Conservation (phyloP, 805 yeast genomes). For the Limtongozyma cylindracea region DNA sequence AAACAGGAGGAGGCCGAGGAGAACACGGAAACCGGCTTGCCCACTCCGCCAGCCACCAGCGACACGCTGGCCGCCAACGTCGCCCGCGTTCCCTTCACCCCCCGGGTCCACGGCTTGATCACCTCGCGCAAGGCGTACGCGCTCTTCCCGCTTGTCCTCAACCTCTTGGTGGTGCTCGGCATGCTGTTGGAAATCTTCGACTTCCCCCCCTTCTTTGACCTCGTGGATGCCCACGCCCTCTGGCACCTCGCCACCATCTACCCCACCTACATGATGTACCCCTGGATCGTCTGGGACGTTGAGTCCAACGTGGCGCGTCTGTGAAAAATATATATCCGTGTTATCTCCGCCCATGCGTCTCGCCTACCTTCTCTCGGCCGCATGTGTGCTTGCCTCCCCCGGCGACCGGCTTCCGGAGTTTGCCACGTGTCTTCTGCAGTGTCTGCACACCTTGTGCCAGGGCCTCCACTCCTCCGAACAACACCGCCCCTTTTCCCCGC, state of each 20-base stretch:
- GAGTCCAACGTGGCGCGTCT: constrained; percentile 9
- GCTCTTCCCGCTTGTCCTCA: constrained; percentile 12
- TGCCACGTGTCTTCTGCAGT: constrained; percentile 24
- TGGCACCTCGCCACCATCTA: constrained; percentile 6
- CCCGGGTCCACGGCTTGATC: constrained; percentile 1
- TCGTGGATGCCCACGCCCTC: constrained; percentile 4
- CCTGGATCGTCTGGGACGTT: constrained; percentile 18
- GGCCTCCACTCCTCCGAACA: too few relatives aligned
- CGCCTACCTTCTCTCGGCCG: too few relatives aligned
- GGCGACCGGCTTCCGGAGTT: constrained; percentile 39
- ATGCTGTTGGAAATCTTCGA: constrained; percentile 85
- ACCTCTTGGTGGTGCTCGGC: constrained; percentile 28
- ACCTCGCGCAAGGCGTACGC: constrained; percentile 12
- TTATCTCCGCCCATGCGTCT: too few relatives aligned
- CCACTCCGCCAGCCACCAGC: too few relatives aligned
- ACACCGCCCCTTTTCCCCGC: too few relatives aligned
- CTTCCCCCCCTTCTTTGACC: constrained; percentile 17
- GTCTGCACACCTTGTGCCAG: constrained; percentile 16
- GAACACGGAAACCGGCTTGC: too few relatives aligned
- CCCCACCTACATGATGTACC: constrained; percentile 16
- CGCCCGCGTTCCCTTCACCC: too few relatives aligned
- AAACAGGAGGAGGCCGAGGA: constrained; percentile 1
- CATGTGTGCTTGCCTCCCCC: too few relatives aligned
- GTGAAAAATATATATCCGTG: too few relatives aligned
- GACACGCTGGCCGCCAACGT: too few relatives aligned